These are phyloP conservation scores for Elongisporangium prolatum DNA, from an alignment of 352 stramenopile species.

Conservation along the genomic window DNA sequence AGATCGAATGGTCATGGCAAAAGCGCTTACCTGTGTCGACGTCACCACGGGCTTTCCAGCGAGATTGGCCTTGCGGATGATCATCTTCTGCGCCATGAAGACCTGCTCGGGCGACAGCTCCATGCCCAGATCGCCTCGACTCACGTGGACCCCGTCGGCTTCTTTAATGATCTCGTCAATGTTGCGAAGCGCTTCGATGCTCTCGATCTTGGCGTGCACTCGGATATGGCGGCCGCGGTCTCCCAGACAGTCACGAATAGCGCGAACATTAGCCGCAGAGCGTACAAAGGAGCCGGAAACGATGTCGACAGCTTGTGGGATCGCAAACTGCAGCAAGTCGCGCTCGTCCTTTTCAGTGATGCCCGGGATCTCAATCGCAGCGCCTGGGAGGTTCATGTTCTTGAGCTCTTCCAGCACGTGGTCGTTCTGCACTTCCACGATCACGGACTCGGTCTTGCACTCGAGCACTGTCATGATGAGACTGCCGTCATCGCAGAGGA, in stretches of 20 bases:
- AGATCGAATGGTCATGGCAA: constrained; percentile 15
- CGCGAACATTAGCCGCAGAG: constrained; percentile 93
- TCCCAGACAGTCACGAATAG: constrained; percentile 80
- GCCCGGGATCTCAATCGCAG: constrained; percentile 85
- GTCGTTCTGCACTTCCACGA: constrained; percentile 79
- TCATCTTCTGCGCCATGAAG: constrained; percentile 99
- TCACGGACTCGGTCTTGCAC: constrained; percentile 65
- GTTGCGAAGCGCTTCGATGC: constrained; percentile 95
- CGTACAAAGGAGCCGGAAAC: constrained; percentile 99
- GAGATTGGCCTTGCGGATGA: constrained; percentile 96
- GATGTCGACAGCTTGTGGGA: constrained; percentile 97
- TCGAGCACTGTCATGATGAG: constrained; percentile 91
- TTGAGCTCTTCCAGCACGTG: constrained; percentile 93
- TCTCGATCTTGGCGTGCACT: constrained; percentile 99
- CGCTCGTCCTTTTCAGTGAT: constrained; percentile 94
- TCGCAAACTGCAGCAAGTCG: constrained; percentile 94
- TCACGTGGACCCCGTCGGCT: constrained; percentile 99
- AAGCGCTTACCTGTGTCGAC: constrained; percentile 66
- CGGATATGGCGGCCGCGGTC: constrained; percentile 85
- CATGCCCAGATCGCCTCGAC: constrained; percentile 98
- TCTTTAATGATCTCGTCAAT: constrained; percentile 97
- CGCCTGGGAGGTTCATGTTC: constrained; percentile 95
- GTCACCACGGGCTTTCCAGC: constrained; percentile 98
- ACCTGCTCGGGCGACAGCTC: constrained; percentile 98
- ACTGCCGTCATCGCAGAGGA: constrained; percentile 96